These are phyloP conservation scores for Erysimum cheiranthoides DNA, from an alignment of 345 rosid genomes.

Conservation along the genomic window DNA sequence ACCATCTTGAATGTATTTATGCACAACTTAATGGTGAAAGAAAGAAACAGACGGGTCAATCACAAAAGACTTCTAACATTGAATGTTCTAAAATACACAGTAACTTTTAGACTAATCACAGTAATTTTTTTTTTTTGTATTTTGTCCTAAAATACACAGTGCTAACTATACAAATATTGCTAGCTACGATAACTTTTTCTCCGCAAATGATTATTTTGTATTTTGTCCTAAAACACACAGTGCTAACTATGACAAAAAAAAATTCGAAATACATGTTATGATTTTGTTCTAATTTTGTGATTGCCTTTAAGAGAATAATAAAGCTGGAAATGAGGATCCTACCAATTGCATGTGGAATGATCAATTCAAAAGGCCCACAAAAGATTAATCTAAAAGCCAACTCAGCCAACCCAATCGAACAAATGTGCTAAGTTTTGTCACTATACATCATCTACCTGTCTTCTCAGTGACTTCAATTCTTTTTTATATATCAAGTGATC, in stretches of 20 bases:
- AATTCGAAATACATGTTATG: not conserved
- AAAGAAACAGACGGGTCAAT: conserved; percentile 10
- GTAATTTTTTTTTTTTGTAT: not conserved
- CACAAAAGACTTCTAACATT: too few relatives aligned
- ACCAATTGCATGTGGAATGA: conserved; percentile 48
- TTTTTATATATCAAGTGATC: conserved; percentile 40
- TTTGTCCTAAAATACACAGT: conserved; percentile 20
- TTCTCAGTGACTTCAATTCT: conserved; percentile 45
- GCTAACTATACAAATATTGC: conserved; percentile 1
- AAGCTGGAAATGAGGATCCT: conserved; percentile 45
- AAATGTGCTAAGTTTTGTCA: conserved; percentile 43
- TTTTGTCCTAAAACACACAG: conserved; percentile 16
- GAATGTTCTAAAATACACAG: too few relatives aligned
- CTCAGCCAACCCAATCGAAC: conserved; percentile 43
- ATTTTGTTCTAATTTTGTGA: conserved; percentile 25
- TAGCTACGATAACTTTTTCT: too few relatives aligned
- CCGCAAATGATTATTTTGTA: not conserved
- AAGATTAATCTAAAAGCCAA: conserved; percentile 44
- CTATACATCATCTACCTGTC: conserved; percentile 46
- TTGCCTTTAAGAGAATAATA: conserved; percentile 36
- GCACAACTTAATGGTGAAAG: conserved; percentile 1
- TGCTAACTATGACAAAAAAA: conserved; percentile 12
- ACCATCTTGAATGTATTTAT: conserved; percentile 9
- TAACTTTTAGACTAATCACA: conserved; percentile 2
- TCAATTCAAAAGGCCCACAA: conserved; percentile 46